A percentile compares a stretch with the other conserved stretches of the same genome.
Conservation (phyloP, 2,329 filamentous ascomycete species). For the Hypocreales sp. region DNA sequence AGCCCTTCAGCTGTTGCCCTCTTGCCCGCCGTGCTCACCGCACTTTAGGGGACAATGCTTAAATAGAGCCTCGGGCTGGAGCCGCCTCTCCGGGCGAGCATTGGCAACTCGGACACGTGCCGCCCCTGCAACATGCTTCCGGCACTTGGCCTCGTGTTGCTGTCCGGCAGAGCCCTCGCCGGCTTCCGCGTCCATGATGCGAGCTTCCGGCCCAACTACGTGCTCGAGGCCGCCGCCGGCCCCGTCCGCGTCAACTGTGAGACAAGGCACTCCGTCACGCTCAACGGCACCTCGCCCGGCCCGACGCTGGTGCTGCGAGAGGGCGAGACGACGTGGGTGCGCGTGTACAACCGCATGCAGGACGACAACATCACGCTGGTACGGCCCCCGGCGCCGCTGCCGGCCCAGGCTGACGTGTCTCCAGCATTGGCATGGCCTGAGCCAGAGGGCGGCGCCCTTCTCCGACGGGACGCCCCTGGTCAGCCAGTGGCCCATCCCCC, state of each 20-base stretch:
- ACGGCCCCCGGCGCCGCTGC: slow-evolving; percentile 7
- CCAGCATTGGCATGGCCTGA: slow-evolving; percentile 53
- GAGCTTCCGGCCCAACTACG: slow-evolving; percentile 3
- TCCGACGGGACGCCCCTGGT: slow-evolving; percentile 45
- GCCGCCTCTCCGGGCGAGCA: no score
- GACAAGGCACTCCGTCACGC: slow-evolving; percentile 26
- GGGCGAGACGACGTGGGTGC: slow-evolving; percentile 36
- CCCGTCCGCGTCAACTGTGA: slow-evolving; percentile 29
- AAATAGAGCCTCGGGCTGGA: no score
- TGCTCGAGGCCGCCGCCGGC: slow-evolving; percentile 7
- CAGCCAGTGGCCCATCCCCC: slow-evolving; percentile 50
- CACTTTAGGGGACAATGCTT: no score
- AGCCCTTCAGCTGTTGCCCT: background rate
- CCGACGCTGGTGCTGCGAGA: slow-evolving; percentile 30
- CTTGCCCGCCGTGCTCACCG: no score
- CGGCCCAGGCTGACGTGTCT: background rate
- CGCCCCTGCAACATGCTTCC: background rate
- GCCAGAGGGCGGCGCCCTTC: slow-evolving; percentile 41
- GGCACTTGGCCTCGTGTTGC: no score
- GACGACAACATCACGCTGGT: slow-evolving; percentile 38
- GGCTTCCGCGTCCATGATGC: slow-evolving; percentile 1
- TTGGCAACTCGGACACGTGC: no score
- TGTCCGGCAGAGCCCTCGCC: no score
- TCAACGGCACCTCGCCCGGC: slow-evolving; percentile 38
- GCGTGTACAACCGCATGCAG: slow-evolving; percentile 40